Base-by-base conservation (phyloP, 169 alveolate species). In the Plasmodium relictum region DNA sequence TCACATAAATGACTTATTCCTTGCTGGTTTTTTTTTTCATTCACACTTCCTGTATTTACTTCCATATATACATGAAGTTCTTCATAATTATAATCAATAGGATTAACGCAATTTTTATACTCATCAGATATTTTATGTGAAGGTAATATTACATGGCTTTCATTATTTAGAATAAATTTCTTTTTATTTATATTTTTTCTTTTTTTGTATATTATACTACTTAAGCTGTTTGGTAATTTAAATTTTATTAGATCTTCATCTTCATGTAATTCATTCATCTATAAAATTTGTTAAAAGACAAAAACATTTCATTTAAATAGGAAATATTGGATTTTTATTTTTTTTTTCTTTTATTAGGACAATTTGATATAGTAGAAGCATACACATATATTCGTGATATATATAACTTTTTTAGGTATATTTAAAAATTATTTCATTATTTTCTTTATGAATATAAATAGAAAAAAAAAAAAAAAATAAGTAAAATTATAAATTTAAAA, bases 1-100 rank as follows among this genome's bases (percentile, higher is more conserved):
- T 95, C 97, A 65, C 97, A 95, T 16, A 95, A 83, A 80, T 95
- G 97, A 20, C 97, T 96, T 56, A 95, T 91, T 52, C 97, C 97
- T 31, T 94, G 94, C 88, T 95, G 96, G 80, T 73, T 88, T 20
- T 94, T 96, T 54, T 87, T 80, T 83, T 95, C 97, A 41, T 94
- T 94, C 14, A 95, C 96, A 78, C 96, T 88, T 56, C 97, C 97
- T 22, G 96, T 93, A 50, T 92, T 93, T 58, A 95, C 92, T 26
- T 95, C 97, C 92, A 95, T 80, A 76, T 94, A 94, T 8, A 95
- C 94, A 58, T 93, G 94, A 20, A 93, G 61, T 65, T 91, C 87
- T 80, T 89, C 94, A 70, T 88, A 76, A 16, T 83, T 83, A 45
- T 50, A 83, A 20, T 83, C 83, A 52, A 83, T 83, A 3, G 80